These are phyloP conservation scores for Pochonia chlamydosporia DNA, from an alignment of 2,329 filamentous ascomycete genomes.

Conservation along the genomic window DNA sequence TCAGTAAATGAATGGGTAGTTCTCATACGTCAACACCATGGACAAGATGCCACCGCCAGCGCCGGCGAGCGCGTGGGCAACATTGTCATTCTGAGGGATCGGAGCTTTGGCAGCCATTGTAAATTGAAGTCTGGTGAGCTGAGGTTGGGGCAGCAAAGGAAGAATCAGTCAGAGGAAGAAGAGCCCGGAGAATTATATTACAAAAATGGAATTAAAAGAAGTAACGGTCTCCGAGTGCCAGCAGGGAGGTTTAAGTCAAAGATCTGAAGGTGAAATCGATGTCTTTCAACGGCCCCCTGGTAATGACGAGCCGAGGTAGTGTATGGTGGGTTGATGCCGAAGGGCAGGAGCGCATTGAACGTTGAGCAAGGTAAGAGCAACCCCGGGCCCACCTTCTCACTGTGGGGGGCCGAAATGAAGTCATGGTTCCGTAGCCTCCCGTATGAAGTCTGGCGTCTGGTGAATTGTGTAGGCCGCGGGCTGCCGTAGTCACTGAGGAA, in stretches of 20 bases:
- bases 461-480: too few relatives aligned
- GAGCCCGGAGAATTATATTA: background rate
- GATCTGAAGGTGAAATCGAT: background rate
- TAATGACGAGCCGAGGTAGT: constrained; percentile 5
- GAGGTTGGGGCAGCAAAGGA: background rate
- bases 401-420: background rate
- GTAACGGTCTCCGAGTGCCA: background rate
- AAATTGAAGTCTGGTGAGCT: background rate
- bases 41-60: constrained; percentile 91
- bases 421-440: constrained; percentile 3
- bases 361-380: background rate
- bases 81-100: constrained; percentile 87
- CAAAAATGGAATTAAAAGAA: background rate
- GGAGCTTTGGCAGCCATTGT: constrained; percentile 49
- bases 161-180: background rate
- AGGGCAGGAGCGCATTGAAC: constrained; percentile 2
- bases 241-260: background rate
- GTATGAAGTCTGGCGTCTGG: too few relatives aligned
- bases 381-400: background rate
- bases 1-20: background rate
- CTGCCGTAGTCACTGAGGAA: too few relatives aligned
- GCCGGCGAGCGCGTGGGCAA: constrained; percentile 89
- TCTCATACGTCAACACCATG: constrained; percentile 79
- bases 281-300: background rate
- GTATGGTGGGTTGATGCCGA: constrained; percentile 1